A percentile compares a stretch with the other conserved stretches of the same genome.
phyloP scores from a whole-genome alignment of 257 asterid species.

The Solanum piurae region DNA sequence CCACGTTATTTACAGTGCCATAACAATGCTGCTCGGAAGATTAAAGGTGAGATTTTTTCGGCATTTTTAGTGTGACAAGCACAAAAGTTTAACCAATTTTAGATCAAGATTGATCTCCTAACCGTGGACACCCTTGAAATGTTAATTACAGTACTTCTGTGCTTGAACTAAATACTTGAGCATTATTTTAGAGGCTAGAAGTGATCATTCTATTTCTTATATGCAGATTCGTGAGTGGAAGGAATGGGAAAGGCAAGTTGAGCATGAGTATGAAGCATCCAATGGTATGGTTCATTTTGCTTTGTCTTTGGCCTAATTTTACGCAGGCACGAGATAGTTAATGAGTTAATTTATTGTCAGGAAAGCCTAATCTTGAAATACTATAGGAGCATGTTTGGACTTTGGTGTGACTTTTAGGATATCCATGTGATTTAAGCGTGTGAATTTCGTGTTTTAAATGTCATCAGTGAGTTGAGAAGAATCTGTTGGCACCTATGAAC shows the following conservation, averaged over 20 bases:
- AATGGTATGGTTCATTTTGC: slow-evolving; percentile 27
- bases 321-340: background rate
- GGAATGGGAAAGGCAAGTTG: slow-evolving; percentile 58
- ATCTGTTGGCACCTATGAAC: background rate
- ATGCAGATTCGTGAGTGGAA: slow-evolving; percentile 90
- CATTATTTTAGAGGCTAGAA: background rate
- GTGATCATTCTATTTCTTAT: background rate
- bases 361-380: background rate
- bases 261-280: slow-evolving; percentile 22
- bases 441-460: background rate
- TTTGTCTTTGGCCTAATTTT: background rate
- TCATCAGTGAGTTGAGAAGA: background rate
- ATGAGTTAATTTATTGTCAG: background rate
- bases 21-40: slow-evolving; percentile 66
- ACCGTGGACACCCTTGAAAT: background rate
- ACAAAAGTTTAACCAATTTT: background rate
- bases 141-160: background rate
- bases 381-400: background rate
- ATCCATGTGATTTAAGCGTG: background rate
- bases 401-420: background rate
- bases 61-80: background rate
- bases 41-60: slow-evolving; percentile 34
- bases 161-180: background rate
- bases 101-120: background rate
- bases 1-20: slow-evolving; percentile 61